Conservation (phyloP, 108 stramenopile species). For the Aurantiochytrium sp. region DNA sequence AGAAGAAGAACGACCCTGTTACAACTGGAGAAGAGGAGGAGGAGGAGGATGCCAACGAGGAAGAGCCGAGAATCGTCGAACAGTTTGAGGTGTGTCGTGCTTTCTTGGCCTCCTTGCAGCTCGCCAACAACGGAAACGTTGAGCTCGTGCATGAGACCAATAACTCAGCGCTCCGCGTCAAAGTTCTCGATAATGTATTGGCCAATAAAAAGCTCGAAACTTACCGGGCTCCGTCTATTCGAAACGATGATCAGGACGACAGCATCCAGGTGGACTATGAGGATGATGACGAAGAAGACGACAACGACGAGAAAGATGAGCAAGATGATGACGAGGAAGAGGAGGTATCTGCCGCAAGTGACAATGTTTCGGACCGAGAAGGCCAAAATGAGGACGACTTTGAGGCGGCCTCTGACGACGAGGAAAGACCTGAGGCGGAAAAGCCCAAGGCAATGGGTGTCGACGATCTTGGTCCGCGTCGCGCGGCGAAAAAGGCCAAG, state of each 20-base stretch:
- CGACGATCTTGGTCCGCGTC: background rate
- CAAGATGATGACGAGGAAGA: background rate
- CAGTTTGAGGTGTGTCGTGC: slow-evolving; percentile 84
- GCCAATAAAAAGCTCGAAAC: slow-evolving; percentile 7
- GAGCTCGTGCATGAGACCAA: slow-evolving; percentile 49
- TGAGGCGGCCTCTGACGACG: background rate
- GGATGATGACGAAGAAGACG: background rate
- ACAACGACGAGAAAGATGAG: background rate
- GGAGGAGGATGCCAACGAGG: background rate
- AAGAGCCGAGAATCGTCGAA: background rate
- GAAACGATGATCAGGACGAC: background rate
- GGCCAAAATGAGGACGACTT: background rate
- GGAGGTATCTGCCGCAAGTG: background rate
- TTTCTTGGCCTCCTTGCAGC: slow-evolving; percentile 85
- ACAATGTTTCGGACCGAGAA: background rate
- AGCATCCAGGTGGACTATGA: background rate
- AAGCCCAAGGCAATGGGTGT: background rate
- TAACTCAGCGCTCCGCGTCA: background rate
- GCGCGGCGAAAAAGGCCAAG: background rate
- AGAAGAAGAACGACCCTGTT: slow-evolving; percentile 8
- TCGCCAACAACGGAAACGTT: slow-evolving; percentile 82
- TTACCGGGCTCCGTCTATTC: background rate
- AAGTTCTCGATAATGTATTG: background rate
- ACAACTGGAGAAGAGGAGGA: slow-evolving; percentile 17
- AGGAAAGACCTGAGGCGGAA: background rate